Percentiles rank a stretch among this genome's conserved stretches.
These are phyloP conservation scores for Chalciporus piperatus DNA, from an alignment of 768 basidiomycete genomes.

Conservation along the genomic window DNA sequence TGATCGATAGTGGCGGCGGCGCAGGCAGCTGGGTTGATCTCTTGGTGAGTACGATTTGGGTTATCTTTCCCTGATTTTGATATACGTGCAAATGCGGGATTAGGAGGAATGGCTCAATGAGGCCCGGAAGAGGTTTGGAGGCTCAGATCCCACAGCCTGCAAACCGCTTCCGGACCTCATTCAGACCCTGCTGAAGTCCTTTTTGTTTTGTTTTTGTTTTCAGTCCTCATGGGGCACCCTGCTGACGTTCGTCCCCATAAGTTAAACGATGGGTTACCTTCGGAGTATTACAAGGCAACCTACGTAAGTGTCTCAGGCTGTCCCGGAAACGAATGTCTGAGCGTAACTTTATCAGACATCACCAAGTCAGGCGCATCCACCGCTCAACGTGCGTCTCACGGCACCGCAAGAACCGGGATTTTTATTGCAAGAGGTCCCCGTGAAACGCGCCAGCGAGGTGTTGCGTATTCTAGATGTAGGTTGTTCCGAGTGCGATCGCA, in stretches of 20 bases:
- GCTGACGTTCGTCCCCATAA: conserved; percentile 29
- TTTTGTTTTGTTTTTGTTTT: neutral
- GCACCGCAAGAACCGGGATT: conserved; percentile 78
- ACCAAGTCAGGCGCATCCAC: conserved; percentile 64
- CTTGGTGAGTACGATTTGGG: conserved; percentile 22
- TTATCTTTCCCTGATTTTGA: neutral
- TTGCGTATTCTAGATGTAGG: conserved; percentile 73
- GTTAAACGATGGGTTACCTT: conserved; percentile 53
- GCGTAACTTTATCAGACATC: conserved; percentile 47
- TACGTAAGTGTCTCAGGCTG: conserved; percentile 48
- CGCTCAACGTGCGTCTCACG: conserved; percentile 61
- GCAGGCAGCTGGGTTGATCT: conserved; percentile 29
- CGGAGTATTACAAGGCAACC: conserved; percentile 64
- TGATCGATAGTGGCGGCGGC: conserved; percentile 13
- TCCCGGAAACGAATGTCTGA: neutral
- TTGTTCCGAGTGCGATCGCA: neutral
- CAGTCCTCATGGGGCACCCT: neutral
- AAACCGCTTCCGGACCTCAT: neutral
- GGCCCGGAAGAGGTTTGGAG: neutral
- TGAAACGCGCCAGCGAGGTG: conserved; percentile 68
- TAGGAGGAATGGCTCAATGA: neutral
- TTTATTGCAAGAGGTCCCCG: conserved; percentile 64
- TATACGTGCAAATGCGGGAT: neutral
- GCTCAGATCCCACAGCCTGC: neutral
- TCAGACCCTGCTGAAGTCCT: neutral